These are phyloP conservation scores for Thielaviopsis populi DNA, from an alignment of 2,329 filamentous ascomycete genomes.

Conservation along the genomic window DNA sequence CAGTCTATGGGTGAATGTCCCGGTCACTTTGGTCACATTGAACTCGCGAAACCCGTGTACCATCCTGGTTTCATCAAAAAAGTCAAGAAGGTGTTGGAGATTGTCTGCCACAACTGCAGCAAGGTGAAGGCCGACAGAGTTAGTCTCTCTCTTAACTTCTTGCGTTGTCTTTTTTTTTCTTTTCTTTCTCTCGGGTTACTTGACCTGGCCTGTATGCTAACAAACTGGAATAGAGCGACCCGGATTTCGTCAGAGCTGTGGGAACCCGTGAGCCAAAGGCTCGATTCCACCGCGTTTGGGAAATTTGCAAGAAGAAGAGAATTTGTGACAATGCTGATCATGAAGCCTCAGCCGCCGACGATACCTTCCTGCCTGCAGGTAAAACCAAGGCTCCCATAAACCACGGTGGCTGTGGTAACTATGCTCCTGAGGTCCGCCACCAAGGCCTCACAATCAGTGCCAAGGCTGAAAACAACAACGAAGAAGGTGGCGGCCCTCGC, in stretches of 20 bases:
- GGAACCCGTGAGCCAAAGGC: slow-evolving; percentile 80
- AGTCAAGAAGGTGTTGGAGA: slow-evolving; percentile 98
- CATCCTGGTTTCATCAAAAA: slow-evolving; percentile 95
- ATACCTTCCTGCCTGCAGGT: slow-evolving; percentile 46
- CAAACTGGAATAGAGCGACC: slow-evolving; percentile 50
- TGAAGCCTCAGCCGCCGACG: slow-evolving; percentile 52
- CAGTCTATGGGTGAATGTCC: slow-evolving; percentile 94
- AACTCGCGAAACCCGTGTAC: slow-evolving; percentile 89
- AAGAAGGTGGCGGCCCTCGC: slow-evolving; percentile 26
- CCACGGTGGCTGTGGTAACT: slow-evolving; percentile 89
- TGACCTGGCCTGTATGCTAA: slow-evolving; percentile 36
- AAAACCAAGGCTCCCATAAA: slow-evolving; percentile 38
- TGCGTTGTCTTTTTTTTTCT: neutral
- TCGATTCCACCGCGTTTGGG: slow-evolving; percentile 86
- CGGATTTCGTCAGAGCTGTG: slow-evolving; percentile 69
- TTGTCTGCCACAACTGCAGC: slow-evolving; percentile 97
- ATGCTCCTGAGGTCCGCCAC: slow-evolving; percentile 75
- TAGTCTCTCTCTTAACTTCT: slow-evolving; percentile 45
- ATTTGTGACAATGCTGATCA: slow-evolving; percentile 68
- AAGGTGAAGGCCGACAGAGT: slow-evolving; percentile 96
- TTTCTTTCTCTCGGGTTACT: neutral
- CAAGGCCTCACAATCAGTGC: slow-evolving; percentile 57
- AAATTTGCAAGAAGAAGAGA: slow-evolving; percentile 76
- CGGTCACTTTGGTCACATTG: slow-evolving; percentile 97
- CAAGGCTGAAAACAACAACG: slow-evolving; percentile 57